Evolutionary conservation across 345 rosid species (phyloP).

Genomic region (Populus simonii): DNA sequence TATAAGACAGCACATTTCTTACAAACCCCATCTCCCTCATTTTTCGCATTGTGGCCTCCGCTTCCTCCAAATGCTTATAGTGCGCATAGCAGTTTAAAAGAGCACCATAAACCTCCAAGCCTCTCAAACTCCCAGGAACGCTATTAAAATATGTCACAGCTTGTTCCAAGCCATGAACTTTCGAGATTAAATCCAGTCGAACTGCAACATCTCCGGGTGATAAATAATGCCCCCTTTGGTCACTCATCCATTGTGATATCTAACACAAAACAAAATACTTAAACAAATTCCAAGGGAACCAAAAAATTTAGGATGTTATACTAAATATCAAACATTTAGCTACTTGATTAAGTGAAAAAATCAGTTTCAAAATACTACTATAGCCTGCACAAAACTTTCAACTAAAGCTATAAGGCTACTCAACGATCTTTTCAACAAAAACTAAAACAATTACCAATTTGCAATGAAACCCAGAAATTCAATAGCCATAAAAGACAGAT

Average conservation of each 20-base stretch:
- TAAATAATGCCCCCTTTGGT: neutral
- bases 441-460: too few relatives aligned
- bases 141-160: conserved; percentile 45
- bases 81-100: conserved; percentile 50
- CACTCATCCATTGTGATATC: conserved; percentile 5
- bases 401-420: too few relatives aligned
- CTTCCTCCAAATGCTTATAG: conserved; percentile 36
- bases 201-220: conserved; percentile 44
- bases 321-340: too few relatives aligned
- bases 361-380: too few relatives aligned
- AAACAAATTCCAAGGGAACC: neutral
- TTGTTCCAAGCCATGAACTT: conserved; percentile 41
- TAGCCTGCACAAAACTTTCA: too few relatives aligned
- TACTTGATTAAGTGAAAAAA: too few relatives aligned
- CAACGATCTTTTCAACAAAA: too few relatives aligned
- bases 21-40: conserved; percentile 36
- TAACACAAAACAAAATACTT: neutral
- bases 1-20: conserved; percentile 36
- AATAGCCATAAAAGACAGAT: too few relatives aligned
- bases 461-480: too few relatives aligned
- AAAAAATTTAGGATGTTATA: neutral
- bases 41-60: conserved; percentile 38
- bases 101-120: conserved; percentile 42
- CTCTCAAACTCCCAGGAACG: conserved; percentile 23
- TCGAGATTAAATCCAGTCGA: conserved; percentile 48